Evolutionary conservation across 2,329 filamentous ascomycete species (phyloP).

Genomic region (Ophiostoma novo-ulmi): DNA sequence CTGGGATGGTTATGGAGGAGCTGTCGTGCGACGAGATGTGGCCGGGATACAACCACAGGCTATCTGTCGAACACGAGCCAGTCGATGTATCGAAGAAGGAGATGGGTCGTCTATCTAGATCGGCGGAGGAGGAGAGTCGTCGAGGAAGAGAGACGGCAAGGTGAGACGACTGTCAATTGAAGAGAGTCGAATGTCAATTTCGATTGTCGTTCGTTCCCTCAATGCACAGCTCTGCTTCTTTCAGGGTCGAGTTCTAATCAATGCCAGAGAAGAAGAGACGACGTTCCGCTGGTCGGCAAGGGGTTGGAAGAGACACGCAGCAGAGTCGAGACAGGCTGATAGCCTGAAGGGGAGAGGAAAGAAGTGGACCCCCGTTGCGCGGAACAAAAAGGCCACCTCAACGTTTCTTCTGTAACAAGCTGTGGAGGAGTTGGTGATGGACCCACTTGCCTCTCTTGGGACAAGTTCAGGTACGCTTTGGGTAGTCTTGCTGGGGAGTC

Average conservation of each 20-base stretch:
- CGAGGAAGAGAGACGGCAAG: background rate
- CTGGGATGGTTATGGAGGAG: background rate
- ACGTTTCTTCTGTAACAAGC: constrained; percentile 10
- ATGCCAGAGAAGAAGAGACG: background rate
- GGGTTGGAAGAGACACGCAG: constrained; percentile 13
- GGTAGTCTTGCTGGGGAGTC: background rate
- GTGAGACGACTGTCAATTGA: background rate
- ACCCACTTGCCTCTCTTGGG: constrained; percentile 20
- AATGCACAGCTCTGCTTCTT: background rate
- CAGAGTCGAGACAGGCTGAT: background rate
- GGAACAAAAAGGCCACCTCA: constrained; percentile 16
- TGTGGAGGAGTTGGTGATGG: background rate
- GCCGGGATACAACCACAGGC: background rate
- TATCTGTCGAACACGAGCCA: constrained; percentile 6
- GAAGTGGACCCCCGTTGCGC: background rate
- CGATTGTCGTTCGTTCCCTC: background rate
- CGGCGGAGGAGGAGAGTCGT: background rate
- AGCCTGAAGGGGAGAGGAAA: background rate
- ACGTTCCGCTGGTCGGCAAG: constrained; percentile 11
- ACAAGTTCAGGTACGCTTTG: constrained; percentile 23
- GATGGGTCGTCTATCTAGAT: background rate
- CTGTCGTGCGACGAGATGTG: background rate
- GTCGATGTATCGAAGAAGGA: background rate
- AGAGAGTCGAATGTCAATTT: background rate
- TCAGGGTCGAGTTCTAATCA: background rate